Percentiles rank a stretch among this genome's conserved stretches.
Conservation (phyloP, 805 yeast genomes). For the Sugiyamaella qingdaonensis region DNA sequence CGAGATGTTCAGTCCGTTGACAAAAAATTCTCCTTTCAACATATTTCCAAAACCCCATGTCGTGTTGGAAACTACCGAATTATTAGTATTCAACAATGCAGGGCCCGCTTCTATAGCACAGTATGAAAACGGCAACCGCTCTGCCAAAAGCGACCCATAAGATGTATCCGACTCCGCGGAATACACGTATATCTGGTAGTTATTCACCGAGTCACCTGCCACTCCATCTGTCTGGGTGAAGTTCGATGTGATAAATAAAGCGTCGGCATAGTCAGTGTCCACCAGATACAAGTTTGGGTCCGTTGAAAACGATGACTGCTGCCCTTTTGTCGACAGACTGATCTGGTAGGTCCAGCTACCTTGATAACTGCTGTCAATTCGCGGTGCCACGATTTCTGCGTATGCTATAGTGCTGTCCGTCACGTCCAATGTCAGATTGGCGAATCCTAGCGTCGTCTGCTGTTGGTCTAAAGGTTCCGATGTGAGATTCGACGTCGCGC, state of each 20-base stretch:
- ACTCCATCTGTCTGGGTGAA: conserved; percentile 29
- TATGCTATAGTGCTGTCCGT: conserved; percentile 1
- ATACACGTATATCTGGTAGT: conserved; percentile 22
- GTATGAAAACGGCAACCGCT: conserved; percentile 44
- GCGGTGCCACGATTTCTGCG: conserved; percentile 17
- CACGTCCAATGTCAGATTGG: conserved; percentile 23
- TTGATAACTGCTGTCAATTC: conserved; percentile 1
- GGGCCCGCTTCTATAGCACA: conserved; percentile 66
- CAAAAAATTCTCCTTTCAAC: conserved; percentile 54
- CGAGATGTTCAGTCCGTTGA: conserved; percentile 56
- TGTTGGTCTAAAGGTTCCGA: conserved; percentile 18
- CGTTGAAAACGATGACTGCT: conserved; percentile 10
- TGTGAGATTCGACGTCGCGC: conserved; percentile 26
- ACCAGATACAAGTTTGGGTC: conserved; percentile 39
- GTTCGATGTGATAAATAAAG: conserved; percentile 59
- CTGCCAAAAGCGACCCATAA: background rate
- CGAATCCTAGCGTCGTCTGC: conserved; percentile 29
- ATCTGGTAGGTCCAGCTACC: conserved; percentile 57
- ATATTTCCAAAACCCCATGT: conserved; percentile 41
- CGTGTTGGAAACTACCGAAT: conserved; percentile 35
- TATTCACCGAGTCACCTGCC: conserved; percentile 9
- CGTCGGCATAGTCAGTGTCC: conserved; percentile 68
- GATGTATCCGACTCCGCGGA: background rate
- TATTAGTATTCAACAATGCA: conserved; percentile 32
- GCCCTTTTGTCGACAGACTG: conserved; percentile 40